A percentile compares a stretch with the other conserved stretches of the same genome.
These are phyloP conservation scores for Maudiozyma bulderi DNA, from an alignment of 805 yeast species.

Conservation along the genomic window DNA sequence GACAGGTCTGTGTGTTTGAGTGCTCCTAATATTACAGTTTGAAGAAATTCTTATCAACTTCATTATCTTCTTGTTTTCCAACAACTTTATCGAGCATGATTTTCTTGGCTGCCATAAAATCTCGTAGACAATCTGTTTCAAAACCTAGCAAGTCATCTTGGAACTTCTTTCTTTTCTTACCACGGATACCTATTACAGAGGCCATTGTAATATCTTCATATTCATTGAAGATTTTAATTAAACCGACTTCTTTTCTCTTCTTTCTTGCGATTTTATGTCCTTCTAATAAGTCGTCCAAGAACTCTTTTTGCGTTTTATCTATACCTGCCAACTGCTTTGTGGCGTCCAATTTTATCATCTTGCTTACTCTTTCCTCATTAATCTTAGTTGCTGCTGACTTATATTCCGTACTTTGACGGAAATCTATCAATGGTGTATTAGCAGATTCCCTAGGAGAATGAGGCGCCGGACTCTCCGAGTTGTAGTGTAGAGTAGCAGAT, in stretches of 20 bases:
- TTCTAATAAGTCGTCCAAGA: constrained; percentile 14
- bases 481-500: background rate
- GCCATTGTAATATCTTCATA: constrained; percentile 29
- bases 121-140: constrained; percentile 26
- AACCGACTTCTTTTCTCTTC: constrained; percentile 25
- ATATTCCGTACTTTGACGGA: background rate
- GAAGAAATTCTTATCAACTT: constrained; percentile 3
- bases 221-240: constrained; percentile 26
- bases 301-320: constrained; percentile 17
- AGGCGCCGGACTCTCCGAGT: background rate
- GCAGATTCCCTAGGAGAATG: background rate
- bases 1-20: background rate
- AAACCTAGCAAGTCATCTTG: constrained; percentile 26
- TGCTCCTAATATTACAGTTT: background rate
- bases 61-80: constrained; percentile 2
- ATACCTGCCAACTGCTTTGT: constrained; percentile 4
- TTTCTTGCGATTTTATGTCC: constrained; percentile 14
- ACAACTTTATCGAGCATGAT: constrained; percentile 7
- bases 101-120: constrained; percentile 18
- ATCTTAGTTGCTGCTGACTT: background rate
- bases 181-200: constrained; percentile 29
- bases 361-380: constrained; percentile 7
- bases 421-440: background rate
- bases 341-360: constrained; percentile 10
- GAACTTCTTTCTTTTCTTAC: constrained; percentile 28